Evolutionary conservation across 225 moss, liverwort and hornwort species (phyloP), one percentile per base, ranked within the genome.

Genomic region (Antitrichia curtipendula): DNA sequence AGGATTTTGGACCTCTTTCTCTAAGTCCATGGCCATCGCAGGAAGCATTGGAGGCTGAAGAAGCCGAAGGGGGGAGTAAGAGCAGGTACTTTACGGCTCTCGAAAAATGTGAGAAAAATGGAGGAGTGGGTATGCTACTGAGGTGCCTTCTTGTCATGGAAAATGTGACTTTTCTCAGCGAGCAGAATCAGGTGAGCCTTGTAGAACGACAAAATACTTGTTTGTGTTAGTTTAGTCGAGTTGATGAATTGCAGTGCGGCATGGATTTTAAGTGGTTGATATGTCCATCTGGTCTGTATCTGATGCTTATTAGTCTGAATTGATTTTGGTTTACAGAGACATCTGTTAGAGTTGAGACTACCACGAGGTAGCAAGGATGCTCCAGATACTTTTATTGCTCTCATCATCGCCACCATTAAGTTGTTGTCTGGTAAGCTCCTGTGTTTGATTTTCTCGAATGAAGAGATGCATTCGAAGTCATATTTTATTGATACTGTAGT

Each of bases 131-230:
- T 64, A 95, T 99, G 93, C 91, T 99, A 50, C 90, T 97, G 90
- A 94, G 97, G 91, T 97, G 96, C 91, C 95, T 99, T 84, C 96
- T 97, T 80, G 96, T 99, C 58, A 99, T 99, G 97, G 97, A 99
- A 83, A 99, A 99, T 77, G 97, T 97, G 70, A 99, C 99, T 69
- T 99, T 99, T 82, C 96, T 96, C 88, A 99, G 97, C 91, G 96
- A 97, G 89, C 95, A 94, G 75, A 97, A 99, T 95, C 99, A 97
- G 97, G 99, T 99, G 75, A 88, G 74, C 28, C 40, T 54, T 82
- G 52, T 31, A 75, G 84, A 81, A n/a, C 36, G 29, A 63, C 50
- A 23, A 86, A 75, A 31, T 79, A 15, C 43, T 68, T 77, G 54
- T 77, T 62, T 47, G 56, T 66, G 73, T 52, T 83, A 49, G 56